A percentile compares a stretch with the other conserved stretches of the same genome.
Conservation (phyloP, 23 red algal species). For the Pyropia yezoensis region DNA sequence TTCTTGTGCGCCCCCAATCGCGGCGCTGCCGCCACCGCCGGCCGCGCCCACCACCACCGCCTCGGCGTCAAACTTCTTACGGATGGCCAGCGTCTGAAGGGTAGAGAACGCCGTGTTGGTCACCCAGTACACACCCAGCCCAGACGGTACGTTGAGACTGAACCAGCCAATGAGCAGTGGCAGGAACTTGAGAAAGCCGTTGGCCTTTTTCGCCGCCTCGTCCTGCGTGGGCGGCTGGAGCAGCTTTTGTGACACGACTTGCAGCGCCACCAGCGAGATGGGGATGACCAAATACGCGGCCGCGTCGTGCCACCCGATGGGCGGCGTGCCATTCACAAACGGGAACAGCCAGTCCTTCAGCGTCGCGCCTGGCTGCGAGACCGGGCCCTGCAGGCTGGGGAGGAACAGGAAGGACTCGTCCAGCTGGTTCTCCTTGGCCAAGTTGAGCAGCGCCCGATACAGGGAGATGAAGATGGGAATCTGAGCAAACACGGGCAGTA, state of each 20-base stretch:
- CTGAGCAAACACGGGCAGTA: constrained; percentile 85
- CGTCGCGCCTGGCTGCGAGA: constrained; percentile 51
- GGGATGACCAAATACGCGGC: constrained; percentile 81
- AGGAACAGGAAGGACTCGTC: constrained; percentile 88
- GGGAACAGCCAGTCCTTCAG: constrained; percentile 91
- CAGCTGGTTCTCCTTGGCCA: constrained; percentile 69
- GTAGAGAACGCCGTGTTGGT: constrained; percentile 94
- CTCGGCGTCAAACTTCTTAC: constrained; percentile 29
- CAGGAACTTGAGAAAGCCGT: constrained; percentile 83
- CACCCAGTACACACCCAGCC: constrained; percentile 93
- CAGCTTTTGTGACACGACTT: constrained; percentile 62
- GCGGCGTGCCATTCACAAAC: constrained; percentile 85
- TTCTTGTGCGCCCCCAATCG: constrained; percentile 7
- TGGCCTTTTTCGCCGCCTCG: constrained; percentile 39
- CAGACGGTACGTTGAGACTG: constrained; percentile 91
- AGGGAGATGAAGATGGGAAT: constrained; percentile 94
- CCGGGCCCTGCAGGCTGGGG: constrained; percentile 91
- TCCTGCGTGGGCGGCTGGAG: constrained; percentile 66
- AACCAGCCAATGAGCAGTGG: constrained; percentile 98
- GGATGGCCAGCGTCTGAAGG: constrained; percentile 74
- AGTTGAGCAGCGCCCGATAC: constrained; percentile 91
- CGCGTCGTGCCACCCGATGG: constrained; percentile 98
- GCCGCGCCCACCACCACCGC: neutral
- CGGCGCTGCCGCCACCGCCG: neutral
- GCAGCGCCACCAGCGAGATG: constrained; percentile 66